A percentile compares a stretch with the other conserved stretches of the same genome.
Evolutionary conservation across 352 stramenopile genomes (phyloP).

Genomic region (Blastocystis sp.): DNA sequence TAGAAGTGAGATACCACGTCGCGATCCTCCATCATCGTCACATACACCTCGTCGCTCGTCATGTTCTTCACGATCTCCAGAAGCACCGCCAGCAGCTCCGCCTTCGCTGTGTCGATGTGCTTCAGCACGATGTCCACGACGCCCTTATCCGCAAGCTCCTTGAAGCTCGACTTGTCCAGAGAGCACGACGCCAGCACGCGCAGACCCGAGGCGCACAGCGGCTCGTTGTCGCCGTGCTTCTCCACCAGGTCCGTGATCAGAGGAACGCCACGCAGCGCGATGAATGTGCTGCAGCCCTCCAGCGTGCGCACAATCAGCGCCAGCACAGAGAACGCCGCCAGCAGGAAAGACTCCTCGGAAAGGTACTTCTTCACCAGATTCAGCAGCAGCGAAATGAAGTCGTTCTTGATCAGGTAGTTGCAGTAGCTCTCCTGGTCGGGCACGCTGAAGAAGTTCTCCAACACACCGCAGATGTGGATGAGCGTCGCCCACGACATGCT

Average conservation of each 20-base stretch:
- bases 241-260: constrained; percentile 49
- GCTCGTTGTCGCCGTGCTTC: constrained; percentile 41
- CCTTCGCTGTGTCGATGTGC: constrained; percentile 36
- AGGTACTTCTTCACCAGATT: constrained; percentile 36
- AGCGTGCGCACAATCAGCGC: constrained; percentile 43
- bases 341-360: not conserved
- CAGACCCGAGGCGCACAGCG: constrained; percentile 41
- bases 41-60: constrained; percentile 23
- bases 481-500: constrained; percentile 8
- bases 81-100: constrained; percentile 41
- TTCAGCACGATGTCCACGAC: constrained; percentile 34
- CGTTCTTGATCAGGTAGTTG: constrained; percentile 56
- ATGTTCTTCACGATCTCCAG: constrained; percentile 55
- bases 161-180: constrained; percentile 52
- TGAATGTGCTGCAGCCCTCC: constrained; percentile 47
- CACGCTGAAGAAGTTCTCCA: constrained; percentile 44
- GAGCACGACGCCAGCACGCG: constrained; percentile 50
- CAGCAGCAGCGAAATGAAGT: constrained; percentile 45
- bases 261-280: constrained; percentile 36
- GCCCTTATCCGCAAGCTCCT: constrained; percentile 45
- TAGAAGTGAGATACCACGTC: constrained; percentile 29
- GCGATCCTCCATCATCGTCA: constrained; percentile 34
- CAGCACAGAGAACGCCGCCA: constrained; percentile 42
- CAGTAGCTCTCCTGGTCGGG: constrained; percentile 10
- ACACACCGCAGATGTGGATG: not conserved